Percentiles rank a stretch among this genome's conserved stretches.
Evolutionary conservation across 75 land plant species (phyloP).

Genomic region (Picea glauca): DNA sequence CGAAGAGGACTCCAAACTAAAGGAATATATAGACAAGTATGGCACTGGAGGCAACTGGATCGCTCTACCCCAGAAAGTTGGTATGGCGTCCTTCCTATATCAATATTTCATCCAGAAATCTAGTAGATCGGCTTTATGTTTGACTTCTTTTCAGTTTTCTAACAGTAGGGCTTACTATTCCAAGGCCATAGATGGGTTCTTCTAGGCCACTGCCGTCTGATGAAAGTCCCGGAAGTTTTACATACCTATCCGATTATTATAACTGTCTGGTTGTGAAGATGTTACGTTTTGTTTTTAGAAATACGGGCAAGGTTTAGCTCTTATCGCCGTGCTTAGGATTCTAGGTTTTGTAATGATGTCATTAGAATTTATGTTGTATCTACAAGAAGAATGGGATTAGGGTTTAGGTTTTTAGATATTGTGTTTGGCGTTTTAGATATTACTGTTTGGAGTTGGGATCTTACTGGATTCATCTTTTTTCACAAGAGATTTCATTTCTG

Average conservation of each 20-base stretch:
- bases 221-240: no score
- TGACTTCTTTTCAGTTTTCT: not conserved
- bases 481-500: no score
- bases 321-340: not conserved
- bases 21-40: constrained; percentile 55
- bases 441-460: not conserved
- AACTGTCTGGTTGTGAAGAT: no score
- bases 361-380: not conserved
- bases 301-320: no score
- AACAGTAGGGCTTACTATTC: not conserved
- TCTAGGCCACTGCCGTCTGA: no score
- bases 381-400: not conserved
- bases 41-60: constrained; percentile 72
- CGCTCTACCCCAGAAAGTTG: constrained; percentile 39
- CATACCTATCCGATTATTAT: no score
- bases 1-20: constrained; percentile 57
- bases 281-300: no score
- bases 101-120: not conserved
- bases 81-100: constrained; percentile 10
- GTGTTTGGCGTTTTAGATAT: not conserved
- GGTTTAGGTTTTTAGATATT: not conserved
- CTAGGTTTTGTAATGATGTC: not conserved
- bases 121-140: not conserved
- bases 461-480: no score
- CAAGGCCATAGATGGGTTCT: not conserved